Conservation (phyloP, 768 basidiomycete genomes). For the Sutorius australiensis region DNA sequence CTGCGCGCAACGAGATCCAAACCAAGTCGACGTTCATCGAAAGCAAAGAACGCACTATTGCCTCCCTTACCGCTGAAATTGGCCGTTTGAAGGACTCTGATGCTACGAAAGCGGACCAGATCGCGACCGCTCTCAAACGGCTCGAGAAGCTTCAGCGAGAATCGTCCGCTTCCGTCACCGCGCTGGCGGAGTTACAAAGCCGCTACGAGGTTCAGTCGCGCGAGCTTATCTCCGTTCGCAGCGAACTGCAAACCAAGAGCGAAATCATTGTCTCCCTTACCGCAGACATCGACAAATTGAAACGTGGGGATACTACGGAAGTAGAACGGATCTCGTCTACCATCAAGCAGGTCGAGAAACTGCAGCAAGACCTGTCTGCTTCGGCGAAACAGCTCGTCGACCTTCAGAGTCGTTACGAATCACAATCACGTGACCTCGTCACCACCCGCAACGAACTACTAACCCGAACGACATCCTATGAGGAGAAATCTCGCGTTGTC, state of each 20-base stretch:
- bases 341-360: not conserved
- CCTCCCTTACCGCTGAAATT: not conserved
- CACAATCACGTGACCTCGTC: not conserved
- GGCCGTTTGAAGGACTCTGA: not conserved
- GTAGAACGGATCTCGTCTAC: not conserved
- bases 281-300: not conserved
- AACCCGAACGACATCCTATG: not conserved
- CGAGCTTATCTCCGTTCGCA: not conserved
- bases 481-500: not conserved
- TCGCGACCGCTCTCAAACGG: not conserved
- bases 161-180: not conserved
- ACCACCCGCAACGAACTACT: not conserved
- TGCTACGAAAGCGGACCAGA: not conserved
- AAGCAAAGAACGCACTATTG: not conserved
- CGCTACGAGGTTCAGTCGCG: not conserved
- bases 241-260: not conserved
- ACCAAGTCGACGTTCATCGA: not conserved
- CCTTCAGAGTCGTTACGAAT: not conserved
- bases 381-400: not conserved
- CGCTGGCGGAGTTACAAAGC: not conserved
- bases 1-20: not conserved
- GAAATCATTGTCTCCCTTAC: not conserved
- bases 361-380: not conserved
- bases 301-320: not conserved
- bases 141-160: not conserved